These are phyloP conservation scores for Zymoseptoria pseudotritici DNA, from an alignment of 2,329 filamentous ascomycete genomes.

Conservation along the genomic window DNA sequence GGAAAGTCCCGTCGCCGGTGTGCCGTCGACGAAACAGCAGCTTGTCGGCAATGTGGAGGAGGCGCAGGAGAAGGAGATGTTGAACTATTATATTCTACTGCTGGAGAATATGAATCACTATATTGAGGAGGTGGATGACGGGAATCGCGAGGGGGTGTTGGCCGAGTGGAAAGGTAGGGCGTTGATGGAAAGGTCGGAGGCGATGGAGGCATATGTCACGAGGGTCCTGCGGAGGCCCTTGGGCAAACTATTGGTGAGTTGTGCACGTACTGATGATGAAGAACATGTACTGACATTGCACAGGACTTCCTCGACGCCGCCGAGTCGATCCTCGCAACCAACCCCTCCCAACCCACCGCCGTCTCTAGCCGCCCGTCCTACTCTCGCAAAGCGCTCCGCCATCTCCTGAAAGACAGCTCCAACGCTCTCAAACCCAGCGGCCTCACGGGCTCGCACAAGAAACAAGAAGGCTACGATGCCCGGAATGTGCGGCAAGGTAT, in stretches of 20 bases:
- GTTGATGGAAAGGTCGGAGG: slow-evolving; percentile 69
- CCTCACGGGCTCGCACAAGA: slow-evolving; percentile 42
- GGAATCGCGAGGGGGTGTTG: slow-evolving; percentile 59
- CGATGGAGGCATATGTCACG: slow-evolving; percentile 78
- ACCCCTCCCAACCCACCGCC: slow-evolving; percentile 42
- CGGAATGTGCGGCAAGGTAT: slow-evolving; percentile 87
- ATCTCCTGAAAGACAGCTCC: not conserved
- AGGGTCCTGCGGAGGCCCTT: slow-evolving; percentile 83
- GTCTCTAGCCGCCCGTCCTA: slow-evolving; percentile 79
- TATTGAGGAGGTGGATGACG: slow-evolving; percentile 75
- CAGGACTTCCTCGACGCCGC: slow-evolving; percentile 82
- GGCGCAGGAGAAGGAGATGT: slow-evolving; percentile 86
- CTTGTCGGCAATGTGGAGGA: slow-evolving; percentile 41
- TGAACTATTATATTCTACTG: slow-evolving; percentile 94
- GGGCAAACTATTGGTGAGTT: slow-evolving; percentile 65
- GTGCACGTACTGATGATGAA: not conserved
- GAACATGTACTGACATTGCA: slow-evolving; percentile 9
- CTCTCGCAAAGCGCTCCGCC: slow-evolving; percentile 69
- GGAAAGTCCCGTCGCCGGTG: slow-evolving; percentile 46
- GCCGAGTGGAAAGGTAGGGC: slow-evolving; percentile 78
- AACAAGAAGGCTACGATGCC: slow-evolving; percentile 69
- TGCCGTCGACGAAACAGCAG: slow-evolving; percentile 46
- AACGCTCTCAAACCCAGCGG: not conserved
- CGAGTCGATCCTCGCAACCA: slow-evolving; percentile 57
- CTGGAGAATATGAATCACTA: slow-evolving; percentile 99